Base-by-base conservation (phyloP, 306 rosid genomes). In the Cucumis hystrix region DNA sequence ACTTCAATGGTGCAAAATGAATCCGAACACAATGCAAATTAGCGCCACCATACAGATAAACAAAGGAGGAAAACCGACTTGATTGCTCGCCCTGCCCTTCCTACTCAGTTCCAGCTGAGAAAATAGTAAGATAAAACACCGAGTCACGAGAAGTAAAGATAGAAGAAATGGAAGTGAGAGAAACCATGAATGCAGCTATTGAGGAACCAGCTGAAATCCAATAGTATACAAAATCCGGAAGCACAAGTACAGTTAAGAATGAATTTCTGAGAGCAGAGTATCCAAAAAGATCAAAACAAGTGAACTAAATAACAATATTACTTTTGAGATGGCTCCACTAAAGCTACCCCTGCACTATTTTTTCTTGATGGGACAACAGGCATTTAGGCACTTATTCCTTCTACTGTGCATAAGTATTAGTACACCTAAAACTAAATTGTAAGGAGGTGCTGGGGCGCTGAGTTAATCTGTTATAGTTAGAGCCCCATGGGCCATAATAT, bases 31-130 rank as follows among this genome's bases (percentile, higher is more conserved):
- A 33, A 89, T 78, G 83, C 89, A 82, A 10, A 86, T 57, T 35
- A 95, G 85, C 6, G 91, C 96, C 90, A 95, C 97, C 87, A 89
- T 89, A 59, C 88, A 92, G 80, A 91, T 92, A 83, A 83, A 92
- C 55, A 95, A 79, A 79, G 85, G 85, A 43, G 99, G 97, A 80
- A 92, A 92, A 51, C 96, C 97, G 0, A 83, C 87, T 71, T 89
- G 94, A 56, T 90, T 88, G 52, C 55, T 85, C 79, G 80, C 84
- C 70, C 86, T 82, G 30, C 87, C 83, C 81, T 74, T 80, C 65
- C 72, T 79, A 67, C 86, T 82, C 86, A 92, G 80, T 72, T 86
- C 87, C 23, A 83, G 83, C 97, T 95, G 91, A 84, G 83, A 79
- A 71, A 49, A 49, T 25, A 23, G 75, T 1, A 7, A 47, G 41